Evolutionary conservation across 2,329 filamentous ascomycete species (phyloP), one percentile per base, ranked within the genome.

Genomic region (Zasmidium citrigriseum): DNA sequence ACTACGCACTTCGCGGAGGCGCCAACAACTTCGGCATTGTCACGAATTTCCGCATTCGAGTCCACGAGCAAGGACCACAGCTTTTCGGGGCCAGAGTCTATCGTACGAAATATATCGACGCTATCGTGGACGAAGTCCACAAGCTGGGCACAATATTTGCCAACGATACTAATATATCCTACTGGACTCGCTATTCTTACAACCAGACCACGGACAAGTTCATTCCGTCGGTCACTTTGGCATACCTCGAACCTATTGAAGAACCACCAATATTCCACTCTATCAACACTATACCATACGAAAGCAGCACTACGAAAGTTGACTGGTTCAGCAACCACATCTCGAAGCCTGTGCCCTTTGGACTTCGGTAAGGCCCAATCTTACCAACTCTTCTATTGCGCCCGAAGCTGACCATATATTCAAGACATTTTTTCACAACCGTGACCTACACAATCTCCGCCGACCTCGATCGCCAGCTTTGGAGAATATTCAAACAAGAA

Each of bases 11-110:
- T 21, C 71, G 74, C 11, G 78, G 78, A 18, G 78, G 77, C 2
- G 74, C 75, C 0, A 74, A 76, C 57, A 77, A 76, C 51, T 80
- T 79, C 58, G 78, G 77, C 18, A 70, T 78, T 18, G 75, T 79
- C 4, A 76, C 76, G 0, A 73, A 78, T 27, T 82, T 24, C 25
- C 25, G 21, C 3, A 4, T 29, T 3, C 22, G 22, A 14, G 23
- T 21, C 24, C 24, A 27, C 24, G 21, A 21, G 10, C 27, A 34
- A 34, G 27, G 27, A 7, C n/a, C n/a, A n/a, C 27, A 34, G 27
- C 27, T 34, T 7, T 34, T 34, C 14, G 27, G 27, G 14, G 27
- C 7, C 7, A 7, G 27, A 7, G 27, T 14, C 27, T 14, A 14
- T 7, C 7, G 14, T 7, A 34, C 27, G 7, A n/a, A n/a, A n/a